Percentiles rank a stretch among this genome's conserved stretches.
Conservation (phyloP, 257 asterid species). For the Handroanthus guayacan region DNA sequence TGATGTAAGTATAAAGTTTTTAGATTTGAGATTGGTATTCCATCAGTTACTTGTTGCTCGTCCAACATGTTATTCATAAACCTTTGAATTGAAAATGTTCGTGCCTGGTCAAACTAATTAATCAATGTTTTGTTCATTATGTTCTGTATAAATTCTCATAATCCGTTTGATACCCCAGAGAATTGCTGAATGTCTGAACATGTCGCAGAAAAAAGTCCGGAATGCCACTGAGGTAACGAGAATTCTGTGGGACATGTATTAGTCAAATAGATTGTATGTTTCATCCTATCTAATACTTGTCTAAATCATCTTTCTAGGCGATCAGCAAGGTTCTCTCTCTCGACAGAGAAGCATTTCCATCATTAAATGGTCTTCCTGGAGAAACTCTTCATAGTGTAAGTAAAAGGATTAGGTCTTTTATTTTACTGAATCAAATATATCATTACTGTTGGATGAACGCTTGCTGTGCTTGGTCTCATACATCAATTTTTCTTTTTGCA, state of each 20-base stretch:
- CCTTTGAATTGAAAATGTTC: not conserved
- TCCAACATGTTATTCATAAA: slow-evolving; percentile 3
- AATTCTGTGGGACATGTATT: slow-evolving; percentile 7
- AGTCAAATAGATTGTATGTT: slow-evolving; percentile 24
- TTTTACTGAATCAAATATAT: slow-evolving; percentile 6
- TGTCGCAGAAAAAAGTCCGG: slow-evolving; percentile 88
- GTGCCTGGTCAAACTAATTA: slow-evolving; percentile 1
- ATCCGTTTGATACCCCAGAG: slow-evolving; percentile 57
- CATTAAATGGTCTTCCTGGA: slow-evolving; percentile 88
- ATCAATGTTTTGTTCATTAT: slow-evolving; percentile 17
- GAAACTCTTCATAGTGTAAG: slow-evolving; percentile 89
- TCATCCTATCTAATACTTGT: slow-evolving; percentile 13
- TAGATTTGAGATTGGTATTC: not conserved
- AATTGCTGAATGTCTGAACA: slow-evolving; percentile 86
- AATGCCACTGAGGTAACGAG: slow-evolving; percentile 94
- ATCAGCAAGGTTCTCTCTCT: slow-evolving; percentile 86
- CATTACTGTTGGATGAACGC: slow-evolving; percentile 3
- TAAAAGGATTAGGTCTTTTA: slow-evolving; percentile 17
- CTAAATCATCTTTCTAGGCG: slow-evolving; percentile 60
- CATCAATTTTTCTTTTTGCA: slow-evolving; percentile 43
- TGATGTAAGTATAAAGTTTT: slow-evolving; percentile 56
- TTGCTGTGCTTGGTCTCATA: not conserved
- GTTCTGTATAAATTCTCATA: slow-evolving; percentile 9
- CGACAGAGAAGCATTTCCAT: slow-evolving; percentile 91
- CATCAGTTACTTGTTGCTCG: not conserved